Evolutionary conservation across 768 basidiomycete genomes (phyloP).

Genomic region (Amanita brunnescens): DNA sequence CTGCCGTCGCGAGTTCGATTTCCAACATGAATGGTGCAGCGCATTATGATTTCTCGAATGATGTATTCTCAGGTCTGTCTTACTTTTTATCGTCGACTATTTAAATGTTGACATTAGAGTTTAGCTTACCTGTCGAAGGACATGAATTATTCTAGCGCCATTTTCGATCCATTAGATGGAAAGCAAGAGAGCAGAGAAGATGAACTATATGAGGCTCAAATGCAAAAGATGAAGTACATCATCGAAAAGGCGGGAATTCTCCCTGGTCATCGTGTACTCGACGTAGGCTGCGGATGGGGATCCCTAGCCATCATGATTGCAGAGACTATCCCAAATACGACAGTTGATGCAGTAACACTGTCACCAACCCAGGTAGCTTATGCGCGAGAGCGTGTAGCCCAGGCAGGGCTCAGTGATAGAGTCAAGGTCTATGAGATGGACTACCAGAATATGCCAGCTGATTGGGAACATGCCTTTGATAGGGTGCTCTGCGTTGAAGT

Average conservation of each 20-base stretch:
- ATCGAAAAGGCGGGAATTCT: slow-evolving; percentile 19
- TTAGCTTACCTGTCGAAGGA: slow-evolving; percentile 53
- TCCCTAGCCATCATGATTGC: slow-evolving; percentile 60
- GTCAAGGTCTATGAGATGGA: slow-evolving; percentile 71
- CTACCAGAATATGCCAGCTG: slow-evolving; percentile 53
- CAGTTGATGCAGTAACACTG: slow-evolving; percentile 64
- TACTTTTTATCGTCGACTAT: neutral
- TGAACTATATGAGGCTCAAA: neutral
- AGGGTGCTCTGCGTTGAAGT: slow-evolving; percentile 69
- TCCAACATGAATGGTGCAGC: slow-evolving; percentile 69
- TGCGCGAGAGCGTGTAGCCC: slow-evolving; percentile 45
- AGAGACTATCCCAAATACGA: slow-evolving; percentile 32
- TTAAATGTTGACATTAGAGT: neutral
- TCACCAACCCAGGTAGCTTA: slow-evolving; percentile 55
- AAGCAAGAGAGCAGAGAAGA: slow-evolving; percentile 20
- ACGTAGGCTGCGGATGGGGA: slow-evolving; percentile 68
- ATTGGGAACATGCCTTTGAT: slow-evolving; percentile 61
- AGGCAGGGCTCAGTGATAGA: slow-evolving; percentile 39
- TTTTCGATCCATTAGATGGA: slow-evolving; percentile 56
- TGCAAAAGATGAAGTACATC: neutral
- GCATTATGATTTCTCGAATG: slow-evolving; percentile 74
- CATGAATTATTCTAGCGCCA: slow-evolving; percentile 74
- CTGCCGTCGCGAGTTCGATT: slow-evolving; percentile 52
- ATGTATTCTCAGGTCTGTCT: slow-evolving; percentile 53
- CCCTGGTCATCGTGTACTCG: slow-evolving; percentile 49